These are phyloP conservation scores for Fusarium chaquense DNA, from an alignment of 2,329 filamentous ascomycete genomes.

Conservation along the genomic window DNA sequence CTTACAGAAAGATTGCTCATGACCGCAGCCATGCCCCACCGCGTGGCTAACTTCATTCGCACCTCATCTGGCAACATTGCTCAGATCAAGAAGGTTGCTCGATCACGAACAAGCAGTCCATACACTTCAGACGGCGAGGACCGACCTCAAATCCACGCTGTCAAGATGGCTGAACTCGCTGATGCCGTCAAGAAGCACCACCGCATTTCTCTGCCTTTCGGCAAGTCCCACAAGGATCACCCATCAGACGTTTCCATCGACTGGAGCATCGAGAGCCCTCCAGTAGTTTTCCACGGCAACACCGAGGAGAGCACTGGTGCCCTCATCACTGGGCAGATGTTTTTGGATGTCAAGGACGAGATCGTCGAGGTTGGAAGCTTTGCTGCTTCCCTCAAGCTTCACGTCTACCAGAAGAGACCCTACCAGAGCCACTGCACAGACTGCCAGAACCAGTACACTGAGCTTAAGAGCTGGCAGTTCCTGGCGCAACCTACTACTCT, in stretches of 20 bases:
- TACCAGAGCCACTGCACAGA: constrained; percentile 82
- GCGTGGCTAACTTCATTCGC: constrained; percentile 68
- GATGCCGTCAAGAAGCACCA: constrained; percentile 59
- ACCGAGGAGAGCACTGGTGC: constrained; percentile 83
- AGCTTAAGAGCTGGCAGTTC: constrained; percentile 84
- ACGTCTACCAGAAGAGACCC: constrained; percentile 82
- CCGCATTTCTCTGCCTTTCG: constrained; percentile 57
- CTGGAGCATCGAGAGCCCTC: constrained; percentile 84
- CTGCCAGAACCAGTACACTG: constrained; percentile 77
- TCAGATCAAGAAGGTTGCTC: constrained; percentile 59
- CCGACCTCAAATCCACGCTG: constrained; percentile 45
- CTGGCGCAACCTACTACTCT: constrained; percentile 68
- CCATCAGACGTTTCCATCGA: constrained; percentile 59
- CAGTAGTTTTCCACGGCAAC: constrained; percentile 84
- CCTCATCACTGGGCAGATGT: constrained; percentile 85
- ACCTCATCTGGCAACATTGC: constrained; percentile 67
- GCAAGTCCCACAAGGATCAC: constrained; percentile 59
- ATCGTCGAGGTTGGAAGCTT: constrained; percentile 77
- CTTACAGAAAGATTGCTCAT: constrained; percentile 36
- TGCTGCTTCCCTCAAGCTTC: constrained; percentile 76
- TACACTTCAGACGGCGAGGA: constrained; percentile 55
- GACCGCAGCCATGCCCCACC: constrained; percentile 64
- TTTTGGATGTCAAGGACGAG: constrained; percentile 77
- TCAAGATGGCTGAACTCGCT: constrained; percentile 56
- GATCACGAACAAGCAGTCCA: constrained; percentile 51